Evolutionary conservation across 371 early-diverging fungal species (phyloP).

Genomic region (Mortierella sp.): DNA sequence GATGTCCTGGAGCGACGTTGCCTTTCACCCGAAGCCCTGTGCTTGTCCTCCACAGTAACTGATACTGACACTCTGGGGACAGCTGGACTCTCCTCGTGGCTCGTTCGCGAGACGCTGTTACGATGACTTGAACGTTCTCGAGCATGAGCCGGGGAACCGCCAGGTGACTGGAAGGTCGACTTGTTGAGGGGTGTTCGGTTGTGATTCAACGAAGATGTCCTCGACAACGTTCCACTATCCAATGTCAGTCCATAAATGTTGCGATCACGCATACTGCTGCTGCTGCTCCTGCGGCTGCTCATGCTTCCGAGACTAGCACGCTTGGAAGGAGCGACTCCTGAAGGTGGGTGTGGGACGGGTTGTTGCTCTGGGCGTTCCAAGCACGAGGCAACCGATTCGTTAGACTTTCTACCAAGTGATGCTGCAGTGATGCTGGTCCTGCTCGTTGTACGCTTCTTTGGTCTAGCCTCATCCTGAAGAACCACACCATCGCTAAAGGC

Average conservation of each 20-base stretch:
- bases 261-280: constrained; percentile 52
- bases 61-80: background rate
- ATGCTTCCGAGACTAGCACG: constrained; percentile 43
- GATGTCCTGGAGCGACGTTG: too few species aligned
- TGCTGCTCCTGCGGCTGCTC: constrained; percentile 47
- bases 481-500: constrained; percentile 44
- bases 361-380: constrained; percentile 19
- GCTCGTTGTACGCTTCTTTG: constrained; percentile 49
- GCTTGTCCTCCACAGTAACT: background rate
- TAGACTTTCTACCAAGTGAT: constrained; percentile 31
- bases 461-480: constrained; percentile 25
- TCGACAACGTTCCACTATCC: constrained; percentile 42
- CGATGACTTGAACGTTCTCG: too few species aligned
- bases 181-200: constrained; percentile 21
- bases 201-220: constrained; percentile 38
- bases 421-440: constrained; percentile 50
- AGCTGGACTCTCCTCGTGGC: constrained; percentile 12
- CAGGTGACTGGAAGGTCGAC: constrained; percentile 34
- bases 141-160: constrained; percentile 22
- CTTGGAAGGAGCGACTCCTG: constrained; percentile 21
- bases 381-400: constrained; percentile 21
- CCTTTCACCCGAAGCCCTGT: too few species aligned
- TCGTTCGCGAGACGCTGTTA: background rate
- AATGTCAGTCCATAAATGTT: constrained; percentile 46
- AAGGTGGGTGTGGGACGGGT: constrained; percentile 5